A percentile compares a stretch with the other conserved stretches of the same genome.
These are phyloP conservation scores for Rhamnella rubrinervis DNA, from an alignment of 331 rosid species.

Conservation along the genomic window DNA sequence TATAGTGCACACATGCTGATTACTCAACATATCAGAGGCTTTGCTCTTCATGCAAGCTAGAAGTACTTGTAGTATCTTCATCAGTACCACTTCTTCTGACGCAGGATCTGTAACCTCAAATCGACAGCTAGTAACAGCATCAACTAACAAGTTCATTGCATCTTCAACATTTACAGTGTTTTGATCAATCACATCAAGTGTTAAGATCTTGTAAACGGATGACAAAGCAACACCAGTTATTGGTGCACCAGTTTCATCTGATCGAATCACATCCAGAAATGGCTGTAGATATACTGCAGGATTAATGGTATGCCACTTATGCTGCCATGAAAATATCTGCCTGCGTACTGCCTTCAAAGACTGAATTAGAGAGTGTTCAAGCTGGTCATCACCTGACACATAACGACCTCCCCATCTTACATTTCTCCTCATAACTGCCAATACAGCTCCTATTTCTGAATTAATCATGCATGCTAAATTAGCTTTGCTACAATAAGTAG, in stretches of 20 bases:
- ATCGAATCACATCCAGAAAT: conserved; percentile 85
- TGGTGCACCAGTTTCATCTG: conserved; percentile 90
- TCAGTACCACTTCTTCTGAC: conserved; percentile 83
- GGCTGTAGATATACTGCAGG: conserved; percentile 84
- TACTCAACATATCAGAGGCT: conserved; percentile 84
- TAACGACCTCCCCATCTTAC: conserved; percentile 89
- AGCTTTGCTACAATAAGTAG: conserved; percentile 49
- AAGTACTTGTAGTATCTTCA: conserved; percentile 94
- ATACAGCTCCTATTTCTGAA: conserved; percentile 88
- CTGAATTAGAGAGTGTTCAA: conserved; percentile 81
- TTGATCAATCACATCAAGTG: conserved; percentile 82
- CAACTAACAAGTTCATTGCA: conserved; percentile 88
- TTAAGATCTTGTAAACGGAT: conserved; percentile 80
- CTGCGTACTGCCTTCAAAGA: conserved; percentile 75
- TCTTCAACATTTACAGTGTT: conserved; percentile 76
- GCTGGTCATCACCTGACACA: conserved; percentile 86
- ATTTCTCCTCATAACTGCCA: conserved; percentile 93
- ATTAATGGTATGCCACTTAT: conserved; percentile 81
- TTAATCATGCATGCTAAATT: conserved; percentile 81
- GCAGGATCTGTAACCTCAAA: conserved; percentile 89
- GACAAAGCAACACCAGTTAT: conserved; percentile 89
- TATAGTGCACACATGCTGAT: conserved; percentile 93
- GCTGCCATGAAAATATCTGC: conserved; percentile 83
- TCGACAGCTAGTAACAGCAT: conserved; percentile 88
- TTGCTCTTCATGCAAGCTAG: conserved; percentile 90